Evolutionary conservation across 2,329 filamentous ascomycete species (phyloP), one percentile per base, ranked within the genome.

Genomic region (Fusarium compactum): DNA sequence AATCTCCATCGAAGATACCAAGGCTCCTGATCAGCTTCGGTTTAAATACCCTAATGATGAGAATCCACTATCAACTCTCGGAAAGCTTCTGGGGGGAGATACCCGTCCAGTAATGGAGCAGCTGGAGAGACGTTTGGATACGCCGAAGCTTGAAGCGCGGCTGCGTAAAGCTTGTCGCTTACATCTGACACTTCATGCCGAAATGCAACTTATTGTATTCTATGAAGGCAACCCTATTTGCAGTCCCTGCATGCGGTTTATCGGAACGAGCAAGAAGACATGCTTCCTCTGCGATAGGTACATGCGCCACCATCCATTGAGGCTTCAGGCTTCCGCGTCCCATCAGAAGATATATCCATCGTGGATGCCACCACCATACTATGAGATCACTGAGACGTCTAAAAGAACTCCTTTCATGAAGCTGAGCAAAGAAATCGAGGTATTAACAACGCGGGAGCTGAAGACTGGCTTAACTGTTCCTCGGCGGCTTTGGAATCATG

Each of bases 321-420:
- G 16, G 27, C 65, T 79, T 14, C 32, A 56, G 16, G 72, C 76
- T 15, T 78, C 76, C 3, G 75, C 77, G 16, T 69, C 70, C 52
- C 77, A 80, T 58, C 76, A 79, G 55, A 80, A 77, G 59, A 41
- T 80, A 5, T 79, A 79, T 18, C 73, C 69, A n/a, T 65, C 76
- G 9, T 80, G 78, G 78, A 76, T 76, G 62, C 76, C 76, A n/a
- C 51, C 58, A 8, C 58, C 58, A 7, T 59, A 20, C 40, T 30
- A 55, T 6, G 32, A 9, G 2, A 7, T 11, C 9, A 11, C 20
- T 8, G 29, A n/a, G 27, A 22, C 6, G 5, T 18, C 8, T 6
- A 9, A 3, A 5, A 15, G n/a, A 3, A 14, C 4, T 14, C 15
- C 22, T 1, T 58, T 59, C 24, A 30, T 29, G 4, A 38, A 14